Base-by-base conservation (phyloP, 495 filamentous ascomycete species). In the Penicillium goetzii region DNA sequence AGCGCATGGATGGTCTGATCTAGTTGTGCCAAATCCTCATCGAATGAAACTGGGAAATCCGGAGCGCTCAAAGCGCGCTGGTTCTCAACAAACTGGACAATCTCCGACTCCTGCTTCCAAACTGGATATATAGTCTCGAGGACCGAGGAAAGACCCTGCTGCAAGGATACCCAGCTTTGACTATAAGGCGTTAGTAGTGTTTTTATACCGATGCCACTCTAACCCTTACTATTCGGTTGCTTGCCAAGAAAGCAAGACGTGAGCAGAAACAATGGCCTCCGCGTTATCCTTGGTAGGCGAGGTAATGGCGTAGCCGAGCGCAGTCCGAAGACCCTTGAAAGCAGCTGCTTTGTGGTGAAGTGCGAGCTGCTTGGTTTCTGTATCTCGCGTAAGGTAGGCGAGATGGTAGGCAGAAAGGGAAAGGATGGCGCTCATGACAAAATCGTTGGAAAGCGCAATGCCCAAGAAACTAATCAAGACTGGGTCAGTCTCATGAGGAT, bases 211-310 rank as follows among this genome's bases (percentile, higher is more conserved):
- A 14, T 12, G 1, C 41, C 0, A 12, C 38, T 51, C 7, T 28
- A 58, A 61, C 68, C 82, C 92, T 83, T 81, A 97, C 95, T 93
- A 97, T 78, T 98, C 95, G 65, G 89, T 92, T 61, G 91, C 90
- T 79, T 98, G 95, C 96, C 96, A 99, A 50, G 94, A 94, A 49
- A 99, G 81, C 53, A 98, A 83, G 36, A 97, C 87, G 14, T 93
- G 98, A 28, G 95, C 92, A 56, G 93, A 95, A 32, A 99, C 84
- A 59, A 97, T 89, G 38, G 94, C 92, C 77, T 99, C 94, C 15
- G 91, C 92, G 68, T 93, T 97, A 41, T 88, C 87, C 66, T 84
- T 87, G 9, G 92, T 97, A 76, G 98, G 98, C 26, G 83, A 81
- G 33, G 87, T 87, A 65, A 97, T 93, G 17, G 21, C 36, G 6